Conservation (phyloP, 1,139 yeast genomes). For the Debaryomyces udenii region DNA sequence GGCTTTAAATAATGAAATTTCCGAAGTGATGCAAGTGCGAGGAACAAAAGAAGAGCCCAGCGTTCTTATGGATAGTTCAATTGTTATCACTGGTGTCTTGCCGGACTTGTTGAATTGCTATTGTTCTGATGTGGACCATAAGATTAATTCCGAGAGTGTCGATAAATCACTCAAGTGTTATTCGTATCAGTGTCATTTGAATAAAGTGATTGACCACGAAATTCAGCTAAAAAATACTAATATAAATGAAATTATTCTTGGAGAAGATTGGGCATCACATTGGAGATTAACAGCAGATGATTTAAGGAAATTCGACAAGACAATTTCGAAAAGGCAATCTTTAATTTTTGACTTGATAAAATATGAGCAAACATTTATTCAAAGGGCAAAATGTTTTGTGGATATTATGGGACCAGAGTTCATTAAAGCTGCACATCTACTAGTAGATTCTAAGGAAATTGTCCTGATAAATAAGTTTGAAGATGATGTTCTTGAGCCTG, state of each 20-base stretch:
- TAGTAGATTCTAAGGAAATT: slow-evolving; percentile 35
- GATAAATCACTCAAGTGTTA: slow-evolving; percentile 32
- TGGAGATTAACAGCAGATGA: slow-evolving; percentile 69
- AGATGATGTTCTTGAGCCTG: slow-evolving; percentile 61
- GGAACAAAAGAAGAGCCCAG: slow-evolving; percentile 22
- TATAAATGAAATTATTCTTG: slow-evolving; percentile 41
- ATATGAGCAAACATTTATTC: slow-evolving; percentile 74
- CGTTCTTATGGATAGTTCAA: slow-evolving; percentile 26
- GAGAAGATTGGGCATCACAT: slow-evolving; percentile 73
- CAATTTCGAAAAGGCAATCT: slow-evolving; percentile 68
- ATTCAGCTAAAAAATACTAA: slow-evolving; percentile 35
- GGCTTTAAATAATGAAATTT: neutral
- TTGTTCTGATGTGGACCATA: slow-evolving; percentile 33
- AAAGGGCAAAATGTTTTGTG: slow-evolving; percentile 67
- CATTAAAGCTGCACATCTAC: slow-evolving; percentile 51
- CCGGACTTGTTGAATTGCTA: slow-evolving; percentile 43
- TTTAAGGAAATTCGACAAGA: slow-evolving; percentile 54
- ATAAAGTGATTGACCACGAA: slow-evolving; percentile 42
- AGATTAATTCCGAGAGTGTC: slow-evolving; percentile 13
- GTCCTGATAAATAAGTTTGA: slow-evolving; percentile 52
- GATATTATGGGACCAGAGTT: slow-evolving; percentile 50
- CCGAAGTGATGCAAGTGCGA: too few relatives aligned
- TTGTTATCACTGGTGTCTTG: slow-evolving; percentile 38
- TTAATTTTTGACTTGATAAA: slow-evolving; percentile 76
- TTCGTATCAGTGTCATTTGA: slow-evolving; percentile 41